A percentile compares a stretch with the other conserved stretches of the same genome.
These are phyloP conservation scores for Vachellia pachyceras DNA, from an alignment of 306 rosid genomes.

Conservation along the genomic window DNA sequence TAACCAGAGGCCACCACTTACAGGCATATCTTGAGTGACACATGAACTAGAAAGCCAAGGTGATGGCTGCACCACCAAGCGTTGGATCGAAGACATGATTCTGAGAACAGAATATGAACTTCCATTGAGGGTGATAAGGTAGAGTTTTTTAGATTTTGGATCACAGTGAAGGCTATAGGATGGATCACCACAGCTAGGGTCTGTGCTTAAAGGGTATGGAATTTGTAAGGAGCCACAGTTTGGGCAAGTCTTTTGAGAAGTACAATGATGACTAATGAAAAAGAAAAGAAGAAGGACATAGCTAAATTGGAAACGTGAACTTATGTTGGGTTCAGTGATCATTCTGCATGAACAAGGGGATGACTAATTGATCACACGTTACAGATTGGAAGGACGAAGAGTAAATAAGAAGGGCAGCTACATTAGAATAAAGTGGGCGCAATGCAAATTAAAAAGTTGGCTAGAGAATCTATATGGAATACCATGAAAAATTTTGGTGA, in stretches of 20 bases:
- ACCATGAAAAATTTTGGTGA: slow-evolving; percentile 44
- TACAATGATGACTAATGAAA: slow-evolving; percentile 40
- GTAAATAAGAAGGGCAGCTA: slow-evolving; percentile 42
- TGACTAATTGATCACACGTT: slow-evolving; percentile 42
- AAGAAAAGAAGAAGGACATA: slow-evolving; percentile 50
- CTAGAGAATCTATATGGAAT: slow-evolving; percentile 59
- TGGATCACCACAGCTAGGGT: slow-evolving; percentile 70
- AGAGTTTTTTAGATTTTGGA: slow-evolving; percentile 54
- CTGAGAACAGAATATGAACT: slow-evolving; percentile 65
- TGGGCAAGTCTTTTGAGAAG: slow-evolving; percentile 75
- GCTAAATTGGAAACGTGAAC: slow-evolving; percentile 35
- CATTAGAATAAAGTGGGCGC: slow-evolving; percentile 66
- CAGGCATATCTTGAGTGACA: slow-evolving; percentile 77
- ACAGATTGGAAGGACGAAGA: slow-evolving; percentile 33
- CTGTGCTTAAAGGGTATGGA: slow-evolving; percentile 88
- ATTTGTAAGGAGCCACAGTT: slow-evolving; percentile 74
- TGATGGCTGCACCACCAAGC: slow-evolving; percentile 72
- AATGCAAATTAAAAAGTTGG: slow-evolving; percentile 46
- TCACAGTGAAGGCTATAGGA: slow-evolving; percentile 74
- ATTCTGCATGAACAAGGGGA: slow-evolving; percentile 50
- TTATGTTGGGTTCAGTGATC: slow-evolving; percentile 49
- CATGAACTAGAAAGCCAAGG: slow-evolving; percentile 77
- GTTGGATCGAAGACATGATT: slow-evolving; percentile 56
- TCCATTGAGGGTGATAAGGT: slow-evolving; percentile 69
- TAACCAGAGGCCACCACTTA: slow-evolving; percentile 81